Base-by-base conservation (phyloP, 2,329 filamentous ascomycete species). In the Phialemoniopsis sp. region DNA sequence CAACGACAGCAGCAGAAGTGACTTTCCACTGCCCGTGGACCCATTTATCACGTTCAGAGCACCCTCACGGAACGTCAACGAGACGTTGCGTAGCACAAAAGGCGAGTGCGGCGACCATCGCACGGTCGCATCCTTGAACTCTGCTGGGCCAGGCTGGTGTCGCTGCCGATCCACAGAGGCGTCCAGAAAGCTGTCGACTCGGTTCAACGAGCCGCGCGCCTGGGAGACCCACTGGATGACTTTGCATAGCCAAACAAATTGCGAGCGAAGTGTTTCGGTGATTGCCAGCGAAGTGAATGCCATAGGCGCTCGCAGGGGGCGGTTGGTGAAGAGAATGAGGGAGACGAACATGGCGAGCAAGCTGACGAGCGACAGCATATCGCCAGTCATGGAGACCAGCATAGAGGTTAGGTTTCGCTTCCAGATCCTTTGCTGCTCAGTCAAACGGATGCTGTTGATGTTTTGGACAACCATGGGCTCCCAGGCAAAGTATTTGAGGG, bases 401-500 rank as follows among this genome's bases (percentile, higher is more conserved):
- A 51, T 39, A 7, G 45, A 40, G 14, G 48, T 47, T 7, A 60
- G 36, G 31, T 53, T 57, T 3, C 55, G 49, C 36, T 44, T 50
- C 59, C 58, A 62, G 8, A 57, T 52, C 10, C 49, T 48, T 9
- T 44, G 42, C 39, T 60, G 57, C 6, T 45, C 42, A 7, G 15
- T 15, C 5, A 5, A 21, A 6, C 42, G 36, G 3, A 36, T 13
- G 8, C 14, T 19, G 10, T 34, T 3, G 16, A 45, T 18, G 15
- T 29, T 13, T 10, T 5, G 10, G 2, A 86, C 79, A 58, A 95
- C 95, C 2, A 89, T 83, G 52, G 87, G 79, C 58, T 95, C 90
- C 90, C 90, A 96, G 0, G 89, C 89, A 58, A 95, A 95, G 60
- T 89, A 95, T 56, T 96, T 96, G 73, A 95, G 95, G 57, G 95